phyloP scores from a whole-genome alignment of 352 stramenopile genomes.

The Hyaloperonospora arabidopsidis region DNA sequence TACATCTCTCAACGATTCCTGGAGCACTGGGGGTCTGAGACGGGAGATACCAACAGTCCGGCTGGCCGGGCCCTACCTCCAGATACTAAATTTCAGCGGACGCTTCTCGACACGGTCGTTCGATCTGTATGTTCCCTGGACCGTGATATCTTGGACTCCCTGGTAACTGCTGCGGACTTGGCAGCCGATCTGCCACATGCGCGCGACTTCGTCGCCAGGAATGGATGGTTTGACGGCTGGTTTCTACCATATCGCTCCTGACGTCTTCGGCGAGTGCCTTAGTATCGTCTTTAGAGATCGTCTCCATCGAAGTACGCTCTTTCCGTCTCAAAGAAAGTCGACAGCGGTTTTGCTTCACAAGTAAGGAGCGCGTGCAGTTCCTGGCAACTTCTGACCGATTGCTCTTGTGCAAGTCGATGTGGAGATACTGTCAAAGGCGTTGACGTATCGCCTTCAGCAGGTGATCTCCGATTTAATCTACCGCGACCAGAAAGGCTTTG shows the following conservation, averaged over 20 bases:
- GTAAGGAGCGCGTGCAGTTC: background rate
- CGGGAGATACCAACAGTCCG: background rate
- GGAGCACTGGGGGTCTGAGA: background rate
- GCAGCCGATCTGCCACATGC: background rate
- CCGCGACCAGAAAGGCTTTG: slow-evolving; percentile 1
- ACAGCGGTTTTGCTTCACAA: no score
- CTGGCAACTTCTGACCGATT: slow-evolving; percentile 8
- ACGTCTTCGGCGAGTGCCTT: background rate
- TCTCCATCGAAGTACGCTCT: background rate
- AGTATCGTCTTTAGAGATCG: background rate
- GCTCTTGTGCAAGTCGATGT: slow-evolving; percentile 6
- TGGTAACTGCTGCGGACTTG: background rate
- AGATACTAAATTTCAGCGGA: background rate
- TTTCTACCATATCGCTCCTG: background rate
- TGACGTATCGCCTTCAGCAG: background rate
- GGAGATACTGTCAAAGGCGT: background rate
- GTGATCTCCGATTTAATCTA: background rate
- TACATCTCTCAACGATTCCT: background rate
- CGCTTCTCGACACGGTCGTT: background rate
- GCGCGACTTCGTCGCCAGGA: background rate
- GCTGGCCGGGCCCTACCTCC: background rate
- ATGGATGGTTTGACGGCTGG: background rate
- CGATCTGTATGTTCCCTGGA: background rate
- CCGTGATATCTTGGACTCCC: background rate
- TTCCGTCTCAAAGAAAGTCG: background rate